These are phyloP conservation scores for Pythium rhizo-oryzae DNA, from an alignment of 352 stramenopile species.

Conservation along the genomic window DNA sequence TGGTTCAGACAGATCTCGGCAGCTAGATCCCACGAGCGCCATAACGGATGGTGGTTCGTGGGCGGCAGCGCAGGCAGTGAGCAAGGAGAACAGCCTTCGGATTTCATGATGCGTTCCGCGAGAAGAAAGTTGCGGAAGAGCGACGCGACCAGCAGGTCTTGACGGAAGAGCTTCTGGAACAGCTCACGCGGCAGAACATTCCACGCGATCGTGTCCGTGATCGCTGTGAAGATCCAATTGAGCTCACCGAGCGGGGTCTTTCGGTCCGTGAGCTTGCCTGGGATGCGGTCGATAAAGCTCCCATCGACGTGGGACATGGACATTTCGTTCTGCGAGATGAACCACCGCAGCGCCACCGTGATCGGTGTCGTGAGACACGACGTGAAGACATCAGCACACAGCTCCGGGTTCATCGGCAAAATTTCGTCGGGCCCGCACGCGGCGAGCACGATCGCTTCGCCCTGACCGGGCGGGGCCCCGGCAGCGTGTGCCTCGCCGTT, in stretches of 20 bases:
- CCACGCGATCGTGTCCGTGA: conserved; percentile 99
- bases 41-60: conserved; percentile 97
- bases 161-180: conserved; percentile 99
- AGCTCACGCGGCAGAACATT: conserved; percentile 96
- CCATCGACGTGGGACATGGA: conserved; percentile 87
- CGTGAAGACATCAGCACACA: conserved; percentile 99
- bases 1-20: conserved; percentile 97
- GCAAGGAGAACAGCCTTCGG: conserved; percentile 77
- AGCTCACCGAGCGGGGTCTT: conserved; percentile 96
- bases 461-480: conserved; percentile 20
- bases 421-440: conserved; percentile 94
- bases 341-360: conserved; percentile 98
- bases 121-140: conserved; percentile 99
- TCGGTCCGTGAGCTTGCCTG: conserved; percentile 93
- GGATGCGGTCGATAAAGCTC: conserved; percentile 87
- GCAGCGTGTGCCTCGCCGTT: conserved; percentile 21
- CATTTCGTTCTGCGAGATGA: conserved; percentile 93
- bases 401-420: conserved; percentile 96
- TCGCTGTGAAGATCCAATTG: conserved; percentile 99
- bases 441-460: conserved; percentile 97
- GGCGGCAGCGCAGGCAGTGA: conserved; percentile 94
- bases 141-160: conserved; percentile 98
- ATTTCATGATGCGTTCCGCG: conserved; percentile 97
- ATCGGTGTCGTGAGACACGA: conserved; percentile 99
- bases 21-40: conserved; percentile 98